phyloP scores from a whole-genome alignment of 108 stramenopile genomes.

The Ochromonas danica region DNA sequence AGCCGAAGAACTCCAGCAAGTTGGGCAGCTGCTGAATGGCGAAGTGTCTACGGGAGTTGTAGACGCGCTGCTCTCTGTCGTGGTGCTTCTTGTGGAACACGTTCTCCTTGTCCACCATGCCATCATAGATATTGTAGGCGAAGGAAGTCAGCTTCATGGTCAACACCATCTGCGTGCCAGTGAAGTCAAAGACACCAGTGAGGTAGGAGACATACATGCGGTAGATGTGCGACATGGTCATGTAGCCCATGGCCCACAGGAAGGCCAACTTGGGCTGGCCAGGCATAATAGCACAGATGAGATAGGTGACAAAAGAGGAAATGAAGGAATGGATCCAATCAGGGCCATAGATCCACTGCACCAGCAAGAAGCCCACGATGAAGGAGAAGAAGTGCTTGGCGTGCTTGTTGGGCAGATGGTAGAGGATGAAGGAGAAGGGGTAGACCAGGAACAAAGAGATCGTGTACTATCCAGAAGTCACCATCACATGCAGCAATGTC shows the following conservation, averaged over 20 bases:
- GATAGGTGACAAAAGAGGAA: conserved; percentile 76
- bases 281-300: conserved; percentile 71
- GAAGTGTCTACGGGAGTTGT: conserved; percentile 54
- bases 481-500: background rate
- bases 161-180: conserved; percentile 88
- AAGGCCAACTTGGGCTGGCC: conserved; percentile 75
- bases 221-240: conserved; percentile 82
- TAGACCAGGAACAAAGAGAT: conserved; percentile 81
- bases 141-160: conserved; percentile 93
- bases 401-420: conserved; percentile 69
- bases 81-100: conserved; percentile 24
- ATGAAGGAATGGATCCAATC: conserved; percentile 96
- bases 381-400: conserved; percentile 80
- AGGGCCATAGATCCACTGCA: conserved; percentile 65
- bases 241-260: conserved; percentile 80
- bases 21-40: conserved; percentile 73
- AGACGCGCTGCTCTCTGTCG: conserved; percentile 42
- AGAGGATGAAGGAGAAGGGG: conserved; percentile 80
- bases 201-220: conserved; percentile 91
- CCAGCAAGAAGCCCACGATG: conserved; percentile 75
- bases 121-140: conserved; percentile 93
- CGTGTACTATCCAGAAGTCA: conserved; percentile 56
- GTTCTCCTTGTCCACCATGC: conserved; percentile 50
- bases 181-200: conserved; percentile 93
- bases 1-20: conserved; percentile 85